phyloP scores from a whole-genome alignment of 2,329 filamentous ascomycete species.

The Botrytis byssoidea region DNA sequence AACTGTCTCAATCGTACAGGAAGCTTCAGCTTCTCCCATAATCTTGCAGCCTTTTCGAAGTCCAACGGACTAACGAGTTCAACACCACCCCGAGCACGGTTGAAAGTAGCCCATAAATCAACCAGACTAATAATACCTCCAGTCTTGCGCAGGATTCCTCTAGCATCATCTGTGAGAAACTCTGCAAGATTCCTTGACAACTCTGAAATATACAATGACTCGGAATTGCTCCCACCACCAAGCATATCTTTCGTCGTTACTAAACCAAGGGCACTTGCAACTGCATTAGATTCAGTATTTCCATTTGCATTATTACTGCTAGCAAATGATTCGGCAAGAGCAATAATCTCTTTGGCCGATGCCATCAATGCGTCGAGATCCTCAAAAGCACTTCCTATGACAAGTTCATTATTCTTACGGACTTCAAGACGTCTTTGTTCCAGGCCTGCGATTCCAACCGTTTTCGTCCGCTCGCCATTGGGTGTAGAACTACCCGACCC shows the following conservation, averaged over 20 bases:
- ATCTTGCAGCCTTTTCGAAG: constrained; percentile 81
- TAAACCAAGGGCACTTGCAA: constrained; percentile 79
- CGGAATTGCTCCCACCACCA: constrained; percentile 67
- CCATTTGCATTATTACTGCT: constrained; percentile 55
- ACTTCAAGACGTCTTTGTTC: constrained; percentile 82
- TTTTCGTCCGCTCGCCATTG: constrained; percentile 49
- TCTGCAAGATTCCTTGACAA: constrained; percentile 82
- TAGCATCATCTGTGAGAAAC: constrained; percentile 81
- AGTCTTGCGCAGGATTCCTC: constrained; percentile 72
- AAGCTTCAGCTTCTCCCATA: constrained; percentile 85
- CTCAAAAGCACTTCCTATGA: constrained; percentile 93
- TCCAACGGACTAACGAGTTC: constrained; percentile 90
- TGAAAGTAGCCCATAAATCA: constrained; percentile 93
- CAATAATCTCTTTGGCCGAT: constrained; percentile 93
- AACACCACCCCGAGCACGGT: constrained; percentile 86
- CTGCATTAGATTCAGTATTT: constrained; percentile 66
- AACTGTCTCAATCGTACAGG: constrained; percentile 86
- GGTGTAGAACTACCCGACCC: constrained; percentile 36
- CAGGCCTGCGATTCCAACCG: constrained; percentile 86
- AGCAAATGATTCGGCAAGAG: constrained; percentile 84
- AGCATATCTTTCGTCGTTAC: constrained; percentile 96
- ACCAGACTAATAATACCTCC: constrained; percentile 88
- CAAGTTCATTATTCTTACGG: constrained; percentile 86
- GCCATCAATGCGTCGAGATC: constrained; percentile 97
- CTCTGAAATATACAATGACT: constrained; percentile 86